A percentile compares a stretch with the other conserved stretches of the same genome.
These are phyloP conservation scores for Suillus luteus DNA, from an alignment of 768 basidiomycete species.

Conservation along the genomic window DNA sequence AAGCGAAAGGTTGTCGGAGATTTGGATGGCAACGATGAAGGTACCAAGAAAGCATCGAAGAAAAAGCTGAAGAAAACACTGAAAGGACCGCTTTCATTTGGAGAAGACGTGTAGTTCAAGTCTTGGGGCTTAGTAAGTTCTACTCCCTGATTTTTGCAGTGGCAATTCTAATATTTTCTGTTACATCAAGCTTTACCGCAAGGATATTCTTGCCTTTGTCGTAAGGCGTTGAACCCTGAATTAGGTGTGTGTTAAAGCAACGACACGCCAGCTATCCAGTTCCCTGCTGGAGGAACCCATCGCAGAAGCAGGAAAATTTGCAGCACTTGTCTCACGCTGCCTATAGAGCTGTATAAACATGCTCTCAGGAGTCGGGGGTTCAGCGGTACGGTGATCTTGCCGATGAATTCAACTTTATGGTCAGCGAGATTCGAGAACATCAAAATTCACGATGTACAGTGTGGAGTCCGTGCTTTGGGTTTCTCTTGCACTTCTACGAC, in stretches of 20 bases:
- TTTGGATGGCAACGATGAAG: constrained; percentile 31
- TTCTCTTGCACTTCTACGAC: neutral
- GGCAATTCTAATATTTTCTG: neutral
- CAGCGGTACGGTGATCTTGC: neutral
- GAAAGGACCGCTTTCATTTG: constrained; percentile 42
- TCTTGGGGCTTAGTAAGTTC: neutral
- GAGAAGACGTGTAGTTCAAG: constrained; percentile 28
- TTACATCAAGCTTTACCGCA: neutral
- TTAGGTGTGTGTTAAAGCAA: neutral
- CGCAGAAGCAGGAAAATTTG: neutral
- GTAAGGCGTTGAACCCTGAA: neutral
- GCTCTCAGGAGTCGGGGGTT: neutral
- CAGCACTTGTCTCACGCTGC: neutral
- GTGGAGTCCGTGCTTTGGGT: neutral
- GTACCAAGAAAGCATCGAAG: constrained; percentile 37
- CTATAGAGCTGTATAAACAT: neutral
- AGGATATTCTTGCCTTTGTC: neutral
- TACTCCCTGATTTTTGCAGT: neutral
- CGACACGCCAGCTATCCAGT: neutral
- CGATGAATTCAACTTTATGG: neutral
- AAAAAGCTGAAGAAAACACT: constrained; percentile 56
- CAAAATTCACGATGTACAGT: neutral
- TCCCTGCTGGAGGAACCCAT: neutral
- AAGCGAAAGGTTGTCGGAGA: constrained; percentile 40
- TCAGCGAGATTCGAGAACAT: neutral